Evolutionary conservation across 1,284 basidiomycete species (phyloP).

Genomic region (Cryptococcus sp.): DNA sequence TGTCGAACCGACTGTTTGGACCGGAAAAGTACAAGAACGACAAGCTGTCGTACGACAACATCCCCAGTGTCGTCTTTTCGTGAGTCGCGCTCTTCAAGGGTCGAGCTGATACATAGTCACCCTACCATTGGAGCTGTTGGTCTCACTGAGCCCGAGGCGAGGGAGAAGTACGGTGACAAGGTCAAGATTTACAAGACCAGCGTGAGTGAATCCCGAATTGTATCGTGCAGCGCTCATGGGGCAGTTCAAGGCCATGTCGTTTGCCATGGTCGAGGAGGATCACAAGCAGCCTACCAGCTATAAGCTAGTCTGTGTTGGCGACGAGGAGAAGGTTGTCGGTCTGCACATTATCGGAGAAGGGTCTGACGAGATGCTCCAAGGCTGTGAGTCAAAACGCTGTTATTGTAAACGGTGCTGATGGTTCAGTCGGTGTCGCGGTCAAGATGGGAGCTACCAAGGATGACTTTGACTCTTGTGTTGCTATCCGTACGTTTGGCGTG

Average conservation of each 20-base stretch:
- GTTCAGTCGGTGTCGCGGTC: constrained; percentile 70
- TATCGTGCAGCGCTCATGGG: too few species aligned
- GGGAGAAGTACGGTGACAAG: constrained; percentile 74
- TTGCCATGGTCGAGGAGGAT: constrained; percentile 73
- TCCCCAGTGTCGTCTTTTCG: constrained; percentile 93
- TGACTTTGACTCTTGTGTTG: constrained; percentile 82
- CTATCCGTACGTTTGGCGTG: constrained; percentile 57
- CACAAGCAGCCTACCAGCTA: constrained; percentile 90
- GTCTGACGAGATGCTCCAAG: constrained; percentile 88
- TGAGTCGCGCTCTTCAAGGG: constrained; percentile 47
- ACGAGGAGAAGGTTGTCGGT: constrained; percentile 90
- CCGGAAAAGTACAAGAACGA: constrained; percentile 75
- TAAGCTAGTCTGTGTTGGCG: constrained; percentile 81
- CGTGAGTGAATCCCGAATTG: too few species aligned
- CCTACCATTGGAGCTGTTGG: constrained; percentile 89
- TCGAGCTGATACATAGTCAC: constrained; percentile 55
- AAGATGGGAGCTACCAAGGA: constrained; percentile 89
- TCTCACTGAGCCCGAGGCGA: constrained; percentile 82
- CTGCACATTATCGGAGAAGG: constrained; percentile 87
- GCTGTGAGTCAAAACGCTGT: constrained; percentile 49
- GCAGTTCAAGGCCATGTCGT: constrained; percentile 76
- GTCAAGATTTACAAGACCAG: constrained; percentile 79
- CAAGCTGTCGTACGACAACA: constrained; percentile 83
- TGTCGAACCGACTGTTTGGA: constrained; percentile 88
- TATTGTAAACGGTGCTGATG: constrained; percentile 3